phyloP scores from a whole-genome alignment of 2,329 filamentous ascomycete genomes.

The Didymella glomerata region DNA sequence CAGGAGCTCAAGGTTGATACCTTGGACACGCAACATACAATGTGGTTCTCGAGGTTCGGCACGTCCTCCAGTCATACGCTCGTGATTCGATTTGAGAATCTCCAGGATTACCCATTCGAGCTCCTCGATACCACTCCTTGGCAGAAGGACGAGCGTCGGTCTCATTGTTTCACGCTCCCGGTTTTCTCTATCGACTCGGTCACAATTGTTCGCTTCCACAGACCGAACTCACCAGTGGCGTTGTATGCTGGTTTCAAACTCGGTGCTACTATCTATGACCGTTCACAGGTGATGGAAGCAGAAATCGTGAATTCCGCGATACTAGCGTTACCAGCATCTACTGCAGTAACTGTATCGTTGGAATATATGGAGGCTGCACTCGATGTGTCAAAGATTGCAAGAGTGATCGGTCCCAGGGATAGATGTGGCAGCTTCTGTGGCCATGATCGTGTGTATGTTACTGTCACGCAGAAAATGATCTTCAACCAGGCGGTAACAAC shows the following conservation, averaged over 20 bases:
- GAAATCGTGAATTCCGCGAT: neutral
- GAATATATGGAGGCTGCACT: neutral
- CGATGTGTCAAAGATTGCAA: neutral
- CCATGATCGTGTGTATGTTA: neutral
- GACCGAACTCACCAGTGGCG: neutral
- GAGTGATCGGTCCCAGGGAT: neutral
- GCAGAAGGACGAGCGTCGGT: neutral
- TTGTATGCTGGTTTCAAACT: neutral
- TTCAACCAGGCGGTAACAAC: neutral
- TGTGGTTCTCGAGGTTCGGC: neutral
- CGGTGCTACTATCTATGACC: neutral
- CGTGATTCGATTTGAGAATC: neutral
- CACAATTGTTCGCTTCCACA: neutral
- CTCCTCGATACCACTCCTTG: neutral
- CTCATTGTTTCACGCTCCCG: neutral
- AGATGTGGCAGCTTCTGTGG: neutral
- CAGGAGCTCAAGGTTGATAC: neutral
- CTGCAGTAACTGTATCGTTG: neutral
- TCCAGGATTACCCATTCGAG: neutral
- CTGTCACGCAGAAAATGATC: neutral
- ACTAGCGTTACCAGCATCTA: neutral
- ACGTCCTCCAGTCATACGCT: neutral
- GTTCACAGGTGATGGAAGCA: neutral
- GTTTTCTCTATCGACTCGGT: neutral
- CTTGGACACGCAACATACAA: neutral